A percentile compares a stretch with the other conserved stretches of the same genome.
These are phyloP conservation scores for Podospora pseudocomata DNA, from an alignment of 495 filamentous ascomycete species.

Conservation along the genomic window DNA sequence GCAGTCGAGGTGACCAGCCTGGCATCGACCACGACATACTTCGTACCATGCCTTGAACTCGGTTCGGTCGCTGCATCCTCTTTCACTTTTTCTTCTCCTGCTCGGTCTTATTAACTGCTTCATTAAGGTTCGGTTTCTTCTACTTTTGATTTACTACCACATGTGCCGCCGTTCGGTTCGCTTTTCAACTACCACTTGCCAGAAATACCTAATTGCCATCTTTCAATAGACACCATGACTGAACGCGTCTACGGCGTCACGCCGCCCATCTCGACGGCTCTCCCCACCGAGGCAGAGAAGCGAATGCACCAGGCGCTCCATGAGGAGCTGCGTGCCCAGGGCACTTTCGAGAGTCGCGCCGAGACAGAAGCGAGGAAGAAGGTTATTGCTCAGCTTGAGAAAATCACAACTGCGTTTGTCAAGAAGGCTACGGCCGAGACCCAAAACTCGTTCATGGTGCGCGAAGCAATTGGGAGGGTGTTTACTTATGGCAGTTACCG, in stretches of 20 bases:
- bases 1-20: not conserved
- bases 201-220: not conserved
- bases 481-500: constrained; percentile 94
- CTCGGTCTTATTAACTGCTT: not conserved
- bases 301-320: constrained; percentile 72
- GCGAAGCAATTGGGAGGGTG: constrained; percentile 80
- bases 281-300: constrained; percentile 73
- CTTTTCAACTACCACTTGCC: not conserved
- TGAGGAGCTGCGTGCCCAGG: constrained; percentile 76
- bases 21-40: not conserved
- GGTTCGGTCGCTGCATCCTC: not conserved
- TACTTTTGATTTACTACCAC: not conserved
- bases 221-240: constrained; percentile 18
- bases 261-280: constrained; percentile 69
- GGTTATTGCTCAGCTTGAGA: constrained; percentile 68
- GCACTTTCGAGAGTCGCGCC: constrained; percentile 78
- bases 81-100: not conserved
- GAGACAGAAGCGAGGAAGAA: constrained; percentile 65
- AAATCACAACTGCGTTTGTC: constrained; percentile 79
- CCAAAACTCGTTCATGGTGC: constrained; percentile 68
- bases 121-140: not conserved
- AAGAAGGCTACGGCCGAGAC: constrained; percentile 66
- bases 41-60: not conserved
- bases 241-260: constrained; percentile 69
- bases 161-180: not conserved